phyloP scores from a whole-genome alignment of 306 rosid species.

The Inga leiocalycina region DNA sequence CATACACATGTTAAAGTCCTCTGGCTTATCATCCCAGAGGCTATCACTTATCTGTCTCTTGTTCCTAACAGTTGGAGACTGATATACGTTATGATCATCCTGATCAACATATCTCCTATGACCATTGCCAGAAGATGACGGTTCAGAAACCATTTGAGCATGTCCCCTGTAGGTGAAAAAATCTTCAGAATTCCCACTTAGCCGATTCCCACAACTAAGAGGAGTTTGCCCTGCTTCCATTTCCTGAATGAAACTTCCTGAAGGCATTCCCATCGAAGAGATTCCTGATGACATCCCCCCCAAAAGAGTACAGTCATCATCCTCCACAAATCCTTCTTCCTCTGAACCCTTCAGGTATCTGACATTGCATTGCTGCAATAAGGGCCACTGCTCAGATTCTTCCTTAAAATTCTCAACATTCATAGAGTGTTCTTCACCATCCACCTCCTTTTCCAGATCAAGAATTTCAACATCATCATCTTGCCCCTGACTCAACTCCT shows the following conservation, averaged over 20 bases:
- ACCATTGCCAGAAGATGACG: constrained; percentile 61
- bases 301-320: constrained; percentile 47
- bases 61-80: constrained; percentile 51
- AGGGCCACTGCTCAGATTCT: constrained; percentile 58
- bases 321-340: neutral
- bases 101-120: constrained; percentile 63
- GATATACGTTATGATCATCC: constrained; percentile 56
- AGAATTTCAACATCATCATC: constrained; percentile 41
- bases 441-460: constrained; percentile 38
- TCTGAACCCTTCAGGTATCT: neutral
- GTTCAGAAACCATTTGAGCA: constrained; percentile 49
- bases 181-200: constrained; percentile 53
- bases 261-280: constrained; percentile 56
- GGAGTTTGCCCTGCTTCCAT: constrained; percentile 57
- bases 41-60: constrained; percentile 70
- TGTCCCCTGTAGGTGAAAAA: constrained; percentile 70
- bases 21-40: constrained; percentile 51
- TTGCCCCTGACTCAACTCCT: constrained; percentile 51
- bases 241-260: constrained; percentile 59
- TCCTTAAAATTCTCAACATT: constrained; percentile 59
- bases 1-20: constrained; percentile 61
- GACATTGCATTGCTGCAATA: constrained; percentile 55
- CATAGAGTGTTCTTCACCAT: constrained; percentile 46
- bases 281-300: constrained; percentile 63
- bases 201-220: constrained; percentile 60